These are phyloP conservation scores for Uromyces viciae-fabae DNA, from an alignment of 1,284 basidiomycete genomes.

Conservation along the genomic window DNA sequence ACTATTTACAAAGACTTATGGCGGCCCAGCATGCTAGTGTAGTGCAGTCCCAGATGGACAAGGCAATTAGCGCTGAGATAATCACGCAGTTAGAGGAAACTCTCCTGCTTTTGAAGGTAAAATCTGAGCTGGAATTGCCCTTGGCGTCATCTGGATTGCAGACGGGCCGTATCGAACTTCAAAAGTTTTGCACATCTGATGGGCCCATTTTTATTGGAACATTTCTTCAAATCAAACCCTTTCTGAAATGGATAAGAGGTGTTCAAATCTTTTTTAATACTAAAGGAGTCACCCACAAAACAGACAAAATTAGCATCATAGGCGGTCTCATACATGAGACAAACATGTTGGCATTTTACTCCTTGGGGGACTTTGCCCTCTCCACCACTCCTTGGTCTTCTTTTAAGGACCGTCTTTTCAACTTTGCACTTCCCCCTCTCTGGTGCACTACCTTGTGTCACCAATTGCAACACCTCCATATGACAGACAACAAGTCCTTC, in stretches of 20 bases:
- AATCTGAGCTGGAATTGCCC: too few relatives aligned
- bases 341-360: background rate
- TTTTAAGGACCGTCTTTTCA: background rate
- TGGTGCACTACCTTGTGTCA: background rate
- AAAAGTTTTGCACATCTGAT: background rate
- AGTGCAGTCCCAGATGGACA: too few relatives aligned
- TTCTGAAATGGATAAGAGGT: background rate
- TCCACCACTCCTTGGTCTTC: background rate
- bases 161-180: background rate
- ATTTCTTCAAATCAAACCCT: background rate
- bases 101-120: too few relatives aligned
- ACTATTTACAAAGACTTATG: too few relatives aligned
- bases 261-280: background rate
- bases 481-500: background rate
- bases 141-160: too few relatives aligned
- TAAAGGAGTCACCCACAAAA: background rate
- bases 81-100: too few relatives aligned
- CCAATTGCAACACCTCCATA: background rate
- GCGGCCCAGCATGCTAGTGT: too few relatives aligned
- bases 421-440: background rate
- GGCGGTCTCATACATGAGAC: background rate
- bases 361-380: background rate
- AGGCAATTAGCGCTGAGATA: too few relatives aligned
- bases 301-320: background rate
- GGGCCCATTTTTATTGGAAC: background rate